These are phyloP conservation scores for Sambucus nigra DNA, from an alignment of 129 eudicot genomes.

Conservation along the genomic window DNA sequence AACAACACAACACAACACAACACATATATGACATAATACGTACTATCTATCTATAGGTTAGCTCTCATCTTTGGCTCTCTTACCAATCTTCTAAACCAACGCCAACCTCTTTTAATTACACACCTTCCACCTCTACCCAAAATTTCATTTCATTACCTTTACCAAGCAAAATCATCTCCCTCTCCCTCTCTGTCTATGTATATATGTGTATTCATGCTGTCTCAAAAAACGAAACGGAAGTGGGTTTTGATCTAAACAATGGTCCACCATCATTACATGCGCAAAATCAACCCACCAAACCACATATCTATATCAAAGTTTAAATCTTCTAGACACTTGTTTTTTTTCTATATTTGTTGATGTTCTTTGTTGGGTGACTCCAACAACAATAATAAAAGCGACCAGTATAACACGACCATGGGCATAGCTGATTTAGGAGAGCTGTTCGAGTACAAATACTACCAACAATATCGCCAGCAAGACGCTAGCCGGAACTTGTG, in stretches of 20 bases:
- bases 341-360: background rate
- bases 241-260: background rate
- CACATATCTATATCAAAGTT: background rate
- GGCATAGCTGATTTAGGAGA: constrained; percentile 3
- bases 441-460: background rate
- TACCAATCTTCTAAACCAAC: constrained; percentile 3
- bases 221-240: background rate
- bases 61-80: background rate
- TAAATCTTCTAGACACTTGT: no score
- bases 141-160: background rate
- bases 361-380: background rate
- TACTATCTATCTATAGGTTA: background rate
- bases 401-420: background rate
- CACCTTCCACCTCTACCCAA: constrained; percentile 15
- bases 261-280: background rate
- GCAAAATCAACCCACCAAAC: constrained; percentile 3
- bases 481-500: no score
- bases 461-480: background rate
- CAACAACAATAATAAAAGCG: no score
- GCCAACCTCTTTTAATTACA: constrained; percentile 3
- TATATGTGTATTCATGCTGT: no score
- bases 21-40: background rate
- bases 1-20: background rate
- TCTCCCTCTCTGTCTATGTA: background rate
- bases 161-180: background rate